Conservation (phyloP, 202 grass and related monocot genomes). For the Elaeis oleifera region DNA sequence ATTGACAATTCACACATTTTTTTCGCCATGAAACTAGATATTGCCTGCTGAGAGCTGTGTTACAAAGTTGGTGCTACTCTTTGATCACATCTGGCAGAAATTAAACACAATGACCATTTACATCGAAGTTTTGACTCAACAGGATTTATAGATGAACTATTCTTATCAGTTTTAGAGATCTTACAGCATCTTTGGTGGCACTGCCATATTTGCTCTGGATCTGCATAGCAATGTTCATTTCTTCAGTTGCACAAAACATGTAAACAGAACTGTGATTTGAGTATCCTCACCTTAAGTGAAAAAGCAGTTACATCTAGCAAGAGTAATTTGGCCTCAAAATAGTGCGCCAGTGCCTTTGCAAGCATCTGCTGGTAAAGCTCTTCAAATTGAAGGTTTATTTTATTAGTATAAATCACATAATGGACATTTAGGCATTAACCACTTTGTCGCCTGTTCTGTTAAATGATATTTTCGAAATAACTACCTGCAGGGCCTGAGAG, state of each 20-base stretch:
- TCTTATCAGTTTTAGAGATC: not conserved
- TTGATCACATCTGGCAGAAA: no score
- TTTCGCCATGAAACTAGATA: no score
- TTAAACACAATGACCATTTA: not conserved
- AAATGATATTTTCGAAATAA: not conserved
- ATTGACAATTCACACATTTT: no score
- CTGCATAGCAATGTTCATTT: constrained; percentile 27
- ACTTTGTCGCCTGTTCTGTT: no score
- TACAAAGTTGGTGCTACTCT: no score
- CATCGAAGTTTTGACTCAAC: not conserved
- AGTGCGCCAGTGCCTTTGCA: constrained; percentile 81
- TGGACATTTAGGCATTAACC: not conserved
- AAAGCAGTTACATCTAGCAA: constrained; percentile 86
- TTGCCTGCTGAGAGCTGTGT: no score
- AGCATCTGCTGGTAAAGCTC: constrained; percentile 98
- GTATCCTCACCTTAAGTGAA: constrained; percentile 64
- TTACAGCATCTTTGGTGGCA: constrained; percentile 39
- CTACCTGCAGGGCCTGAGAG: constrained; percentile 82
- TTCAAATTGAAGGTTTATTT: constrained; percentile 29
- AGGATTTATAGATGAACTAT: not conserved
- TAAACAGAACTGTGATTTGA: not conserved
- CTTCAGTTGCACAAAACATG: constrained; percentile 1
- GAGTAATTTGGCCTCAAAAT: constrained; percentile 75
- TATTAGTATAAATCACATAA: constrained; percentile 19
- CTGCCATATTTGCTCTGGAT: constrained; percentile 81